These are phyloP conservation scores for Rhodosporidiobolus odoratus DNA, from an alignment of 768 basidiomycete genomes.

Conservation along the genomic window DNA sequence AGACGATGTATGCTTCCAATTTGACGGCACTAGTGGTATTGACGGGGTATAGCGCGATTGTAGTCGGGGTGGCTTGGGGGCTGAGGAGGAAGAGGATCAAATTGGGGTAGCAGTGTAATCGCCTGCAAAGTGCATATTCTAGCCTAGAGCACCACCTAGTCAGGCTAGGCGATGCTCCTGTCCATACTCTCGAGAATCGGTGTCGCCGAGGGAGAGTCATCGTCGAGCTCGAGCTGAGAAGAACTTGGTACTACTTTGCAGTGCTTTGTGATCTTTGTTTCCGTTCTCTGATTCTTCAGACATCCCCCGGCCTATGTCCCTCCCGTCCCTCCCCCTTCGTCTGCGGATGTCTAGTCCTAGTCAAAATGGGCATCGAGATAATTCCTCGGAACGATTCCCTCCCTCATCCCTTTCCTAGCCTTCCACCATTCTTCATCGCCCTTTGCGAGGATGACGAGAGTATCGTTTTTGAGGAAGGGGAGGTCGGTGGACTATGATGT, in stretches of 20 bases:
- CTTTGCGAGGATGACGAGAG: slow-evolving; percentile 18
- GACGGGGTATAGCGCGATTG: slow-evolving; percentile 55
- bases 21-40: slow-evolving; percentile 60
- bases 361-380: slow-evolving; percentile 22
- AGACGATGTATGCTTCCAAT: slow-evolving; percentile 71
- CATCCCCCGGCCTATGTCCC: background rate
- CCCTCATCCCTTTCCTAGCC: slow-evolving; percentile 16
- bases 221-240: too few relatives aligned
- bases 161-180: too few relatives aligned
- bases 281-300: too few relatives aligned
- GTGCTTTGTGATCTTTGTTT: too few relatives aligned
- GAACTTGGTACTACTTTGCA: too few relatives aligned
- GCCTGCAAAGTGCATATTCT: background rate
- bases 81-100: slow-evolving; percentile 37
- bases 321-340: background rate
- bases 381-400: slow-evolving; percentile 26
- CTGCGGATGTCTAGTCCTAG: background rate
- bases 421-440: slow-evolving; percentile 37
- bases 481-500: slow-evolving; percentile 31
- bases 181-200: too few relatives aligned
- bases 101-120: slow-evolving; percentile 5
- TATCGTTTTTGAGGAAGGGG: slow-evolving; percentile 35
- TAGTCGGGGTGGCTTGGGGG: slow-evolving; percentile 49
- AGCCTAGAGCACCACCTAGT: too few relatives aligned
- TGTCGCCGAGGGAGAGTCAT: too few relatives aligned